Conservation (phyloP, 176 grass and related monocot genomes). For the Carex myosuroides region DNA sequence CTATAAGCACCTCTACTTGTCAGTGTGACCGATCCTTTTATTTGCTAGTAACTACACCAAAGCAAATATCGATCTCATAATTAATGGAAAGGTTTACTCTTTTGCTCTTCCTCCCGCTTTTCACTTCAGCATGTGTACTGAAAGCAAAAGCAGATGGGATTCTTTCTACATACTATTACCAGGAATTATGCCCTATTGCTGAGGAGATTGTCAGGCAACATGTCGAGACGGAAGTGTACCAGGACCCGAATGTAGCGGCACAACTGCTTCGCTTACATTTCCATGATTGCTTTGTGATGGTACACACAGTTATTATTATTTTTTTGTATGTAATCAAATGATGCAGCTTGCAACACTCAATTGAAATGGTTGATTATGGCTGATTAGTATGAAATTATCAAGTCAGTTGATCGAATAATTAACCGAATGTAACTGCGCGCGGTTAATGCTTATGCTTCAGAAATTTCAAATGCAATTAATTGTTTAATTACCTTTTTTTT, state of each 20-base stretch:
- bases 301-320: neutral
- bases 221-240: slow-evolving; percentile 19
- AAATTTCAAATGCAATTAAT: neutral
- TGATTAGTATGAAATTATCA: neutral
- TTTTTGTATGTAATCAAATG: neutral
- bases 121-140: neutral
- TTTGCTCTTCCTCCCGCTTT: slow-evolving; percentile 12
- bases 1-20: neutral
- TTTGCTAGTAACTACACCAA: neutral
- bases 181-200: slow-evolving; percentile 36
- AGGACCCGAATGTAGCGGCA: slow-evolving; percentile 34
- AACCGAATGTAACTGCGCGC: neutral
- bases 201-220: slow-evolving; percentile 39
- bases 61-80: neutral
- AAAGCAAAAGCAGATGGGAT: slow-evolving; percentile 4
- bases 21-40: neutral
- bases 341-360: neutral
- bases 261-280: slow-evolving; percentile 42
- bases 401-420: neutral
- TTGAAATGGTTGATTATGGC: neutral
- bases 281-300: slow-evolving; percentile 52
- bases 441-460: neutral
- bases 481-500: neutral
- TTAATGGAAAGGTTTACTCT: slow-evolving; percentile 3
- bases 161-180: slow-evolving; percentile 37